A percentile compares a stretch with the other conserved stretches of the same genome.
phyloP scores from a whole-genome alignment of 345 rosid species.

The Bruguiera parviflora region DNA sequence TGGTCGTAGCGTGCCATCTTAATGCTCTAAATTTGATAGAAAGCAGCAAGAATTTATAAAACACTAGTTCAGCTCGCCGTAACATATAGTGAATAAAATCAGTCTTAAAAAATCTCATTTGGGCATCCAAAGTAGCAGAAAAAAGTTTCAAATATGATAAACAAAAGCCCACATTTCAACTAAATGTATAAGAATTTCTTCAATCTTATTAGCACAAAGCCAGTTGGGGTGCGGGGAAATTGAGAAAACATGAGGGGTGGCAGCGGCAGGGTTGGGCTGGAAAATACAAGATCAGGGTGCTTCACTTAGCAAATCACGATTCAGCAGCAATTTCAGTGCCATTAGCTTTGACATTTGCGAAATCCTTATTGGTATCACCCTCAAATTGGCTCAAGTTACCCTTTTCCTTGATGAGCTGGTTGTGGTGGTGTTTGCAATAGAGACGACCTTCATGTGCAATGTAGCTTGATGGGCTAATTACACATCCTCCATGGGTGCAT shows the following conservation, averaged over 20 bases:
- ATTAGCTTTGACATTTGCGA: slow-evolving; percentile 20
- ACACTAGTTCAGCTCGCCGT: background rate
- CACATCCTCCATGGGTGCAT: slow-evolving; percentile 95
- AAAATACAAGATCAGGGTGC: background rate
- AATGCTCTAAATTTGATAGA: background rate
- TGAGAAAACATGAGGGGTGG: background rate
- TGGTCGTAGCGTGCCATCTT: background rate
- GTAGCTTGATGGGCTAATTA: slow-evolving; percentile 85
- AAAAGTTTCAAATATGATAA: slow-evolving; percentile 15
- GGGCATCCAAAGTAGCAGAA: slow-evolving; percentile 12
- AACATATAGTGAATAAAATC: slow-evolving; percentile 10
- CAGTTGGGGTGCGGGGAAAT: slow-evolving; percentile 24
- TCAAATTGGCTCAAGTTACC: slow-evolving; percentile 96
- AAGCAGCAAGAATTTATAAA: slow-evolving; percentile 5
- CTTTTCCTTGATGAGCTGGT: slow-evolving; percentile 88
- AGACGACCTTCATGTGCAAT: slow-evolving; percentile 90
- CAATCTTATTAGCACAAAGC: slow-evolving; percentile 10
- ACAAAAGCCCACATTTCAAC: slow-evolving; percentile 24
- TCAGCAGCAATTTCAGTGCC: slow-evolving; percentile 31
- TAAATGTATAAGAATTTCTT: slow-evolving; percentile 10
- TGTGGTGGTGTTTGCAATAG: slow-evolving; percentile 95
- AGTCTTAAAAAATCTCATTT: slow-evolving; percentile 22
- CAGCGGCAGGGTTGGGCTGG: background rate
- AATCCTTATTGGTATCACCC: slow-evolving; percentile 49
- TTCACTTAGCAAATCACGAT: slow-evolving; percentile 15